Evolutionary conservation across 163 green algal species (phyloP).

Genomic region (Scenedesmus sp.): DNA sequence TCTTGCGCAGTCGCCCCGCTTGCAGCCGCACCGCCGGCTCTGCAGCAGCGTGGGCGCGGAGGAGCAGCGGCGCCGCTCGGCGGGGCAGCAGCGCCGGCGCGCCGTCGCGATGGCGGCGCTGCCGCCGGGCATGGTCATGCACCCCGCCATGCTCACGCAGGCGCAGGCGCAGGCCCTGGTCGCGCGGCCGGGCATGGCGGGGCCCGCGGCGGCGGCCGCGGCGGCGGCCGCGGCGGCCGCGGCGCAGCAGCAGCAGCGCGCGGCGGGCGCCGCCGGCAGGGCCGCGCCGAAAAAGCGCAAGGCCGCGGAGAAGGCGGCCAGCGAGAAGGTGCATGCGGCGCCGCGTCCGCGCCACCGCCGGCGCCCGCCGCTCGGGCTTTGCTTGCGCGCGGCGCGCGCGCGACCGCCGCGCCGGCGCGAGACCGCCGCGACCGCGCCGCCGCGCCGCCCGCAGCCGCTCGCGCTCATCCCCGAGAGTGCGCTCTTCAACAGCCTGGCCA

Average conservation of each 20-base stretch:
- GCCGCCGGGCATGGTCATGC: not conserved
- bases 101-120: no score
- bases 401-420: not conserved
- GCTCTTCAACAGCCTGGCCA: conserved; percentile 54
- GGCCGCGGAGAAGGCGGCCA: conserved; percentile 10
- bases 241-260: conserved; percentile 16
- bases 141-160: conserved; percentile 11
- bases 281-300: not conserved
- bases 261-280: not conserved
- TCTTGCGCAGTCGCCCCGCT: no score
- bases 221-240: conserved; percentile 16
- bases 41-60: no score
- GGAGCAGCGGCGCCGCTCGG: no score
- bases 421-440: no score
- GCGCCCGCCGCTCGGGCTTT: no score
- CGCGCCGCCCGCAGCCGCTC: conserved; percentile 15
- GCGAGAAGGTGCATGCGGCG: conserved; percentile 10
- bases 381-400: no score
- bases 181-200: not conserved
- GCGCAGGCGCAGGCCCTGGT: not conserved
- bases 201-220: not conserved
- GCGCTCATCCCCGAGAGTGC: conserved; percentile 56
- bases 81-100: no score
- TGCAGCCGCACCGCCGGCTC: no score
- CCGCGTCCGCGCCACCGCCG: no score